Percentiles rank a stretch among this genome's conserved stretches.
phyloP scores from a whole-genome alignment of 1,284 basidiomycete genomes.

The Tylopilus orsonianus region DNA sequence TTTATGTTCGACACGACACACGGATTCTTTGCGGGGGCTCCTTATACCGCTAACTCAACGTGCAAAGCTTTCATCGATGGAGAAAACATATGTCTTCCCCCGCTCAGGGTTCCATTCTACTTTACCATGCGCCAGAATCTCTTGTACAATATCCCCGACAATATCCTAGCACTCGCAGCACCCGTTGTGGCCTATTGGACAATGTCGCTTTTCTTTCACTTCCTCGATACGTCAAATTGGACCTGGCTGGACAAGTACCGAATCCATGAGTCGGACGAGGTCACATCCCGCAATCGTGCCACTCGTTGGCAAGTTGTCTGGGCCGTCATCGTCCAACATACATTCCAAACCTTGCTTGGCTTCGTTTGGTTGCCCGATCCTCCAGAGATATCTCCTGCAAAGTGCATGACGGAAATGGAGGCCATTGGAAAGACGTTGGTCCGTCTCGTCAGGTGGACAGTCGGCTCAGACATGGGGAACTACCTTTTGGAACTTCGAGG shows the following conservation, averaged over 20 bases:
- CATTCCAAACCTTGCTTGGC: conserved; percentile 81
- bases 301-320: conserved; percentile 68
- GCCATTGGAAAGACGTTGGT: conserved; percentile 42
- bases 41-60: conserved; percentile 23
- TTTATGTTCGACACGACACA: conserved; percentile 19
- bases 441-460: conserved; percentile 41
- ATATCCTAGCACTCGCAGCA: conserved; percentile 67
- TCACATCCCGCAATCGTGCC: conserved; percentile 76
- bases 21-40: conserved; percentile 6
- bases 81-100: conserved; percentile 26
- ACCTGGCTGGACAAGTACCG: conserved; percentile 83
- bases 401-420: conserved; percentile 43
- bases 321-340: conserved; percentile 85
- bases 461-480: conserved; percentile 39
- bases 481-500: conserved; percentile 45
- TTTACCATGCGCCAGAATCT: conserved; percentile 54
- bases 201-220: conserved; percentile 78
- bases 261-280: conserved; percentile 87
- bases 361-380: conserved; percentile 65
- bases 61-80: conserved; percentile 29
- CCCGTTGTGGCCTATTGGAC: conserved; percentile 91
- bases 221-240: conserved; percentile 74
- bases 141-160: conserved; percentile 68
- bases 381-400: conserved; percentile 39
- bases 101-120: conserved; percentile 56